Conservation (phyloP, 2,329 filamentous ascomycete species). For the Cladophialophora yegresii region DNA sequence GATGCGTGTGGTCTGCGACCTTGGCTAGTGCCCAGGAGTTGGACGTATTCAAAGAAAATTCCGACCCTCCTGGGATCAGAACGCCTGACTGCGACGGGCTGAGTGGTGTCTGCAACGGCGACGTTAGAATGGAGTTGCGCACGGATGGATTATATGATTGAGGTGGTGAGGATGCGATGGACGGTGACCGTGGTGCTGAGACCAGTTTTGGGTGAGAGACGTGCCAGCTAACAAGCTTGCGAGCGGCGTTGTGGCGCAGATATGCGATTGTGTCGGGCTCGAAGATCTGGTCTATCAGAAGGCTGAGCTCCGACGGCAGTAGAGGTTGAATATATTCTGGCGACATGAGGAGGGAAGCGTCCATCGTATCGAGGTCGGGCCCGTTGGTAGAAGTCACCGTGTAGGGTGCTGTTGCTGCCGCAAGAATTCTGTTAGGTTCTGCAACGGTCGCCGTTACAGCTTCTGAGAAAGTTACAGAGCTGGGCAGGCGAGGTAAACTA, state of each 20-base stretch:
- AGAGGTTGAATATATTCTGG: constrained; percentile 85
- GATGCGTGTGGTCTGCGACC: constrained; percentile 60
- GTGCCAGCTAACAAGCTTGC: constrained; percentile 76
- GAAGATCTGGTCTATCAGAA: constrained; percentile 73
- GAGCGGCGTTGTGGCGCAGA: constrained; percentile 78
- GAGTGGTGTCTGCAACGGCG: constrained; percentile 35
- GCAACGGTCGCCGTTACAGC: background rate
- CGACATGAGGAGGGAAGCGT: constrained; percentile 90
- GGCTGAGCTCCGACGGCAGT: constrained; percentile 69
- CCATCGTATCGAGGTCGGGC: constrained; percentile 79
- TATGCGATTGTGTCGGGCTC: constrained; percentile 75
- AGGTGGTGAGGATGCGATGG: constrained; percentile 11
- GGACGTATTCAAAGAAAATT: constrained; percentile 38
- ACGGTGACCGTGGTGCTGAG: constrained; percentile 33
- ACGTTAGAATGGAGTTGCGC: constrained; percentile 37
- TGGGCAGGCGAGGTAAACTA: constrained; percentile 30
- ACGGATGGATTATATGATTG: constrained; percentile 23
- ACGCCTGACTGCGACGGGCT: constrained; percentile 38
- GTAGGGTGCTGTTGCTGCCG: constrained; percentile 56
- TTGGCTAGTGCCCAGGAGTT: constrained; percentile 62
- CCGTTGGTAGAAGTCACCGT: constrained; percentile 74
- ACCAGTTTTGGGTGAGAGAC: constrained; percentile 42
- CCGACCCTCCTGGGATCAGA: constrained; percentile 37
- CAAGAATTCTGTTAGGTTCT: background rate
- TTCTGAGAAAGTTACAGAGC: constrained; percentile 8